These are phyloP conservation scores for Barbarea vulgaris DNA, from an alignment of 345 rosid genomes.

Conservation along the genomic window DNA sequence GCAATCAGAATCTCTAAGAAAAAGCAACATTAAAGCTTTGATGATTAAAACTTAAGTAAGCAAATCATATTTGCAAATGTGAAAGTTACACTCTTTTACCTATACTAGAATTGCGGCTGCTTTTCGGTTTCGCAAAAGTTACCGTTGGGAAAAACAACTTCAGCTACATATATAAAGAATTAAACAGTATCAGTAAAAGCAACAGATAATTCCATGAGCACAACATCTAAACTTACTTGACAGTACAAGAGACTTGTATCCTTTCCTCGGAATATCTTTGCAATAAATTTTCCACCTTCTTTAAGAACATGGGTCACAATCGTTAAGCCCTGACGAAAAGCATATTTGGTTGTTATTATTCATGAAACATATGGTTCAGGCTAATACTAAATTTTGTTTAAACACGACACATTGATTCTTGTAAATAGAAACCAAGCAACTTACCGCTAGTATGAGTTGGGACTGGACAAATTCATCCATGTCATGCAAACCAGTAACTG, in stretches of 20 bases:
- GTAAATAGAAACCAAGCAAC: slow-evolving; percentile 27
- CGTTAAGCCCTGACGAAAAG: slow-evolving; percentile 69
- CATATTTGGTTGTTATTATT: neutral
- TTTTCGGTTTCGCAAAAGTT: slow-evolving; percentile 96
- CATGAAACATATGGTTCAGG: neutral
- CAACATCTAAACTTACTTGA: slow-evolving; percentile 57
- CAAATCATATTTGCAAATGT: slow-evolving; percentile 22
- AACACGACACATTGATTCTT: neutral
- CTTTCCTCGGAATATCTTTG: slow-evolving; percentile 98
- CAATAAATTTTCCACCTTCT: slow-evolving; percentile 90
- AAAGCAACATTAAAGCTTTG: slow-evolving; percentile 15
- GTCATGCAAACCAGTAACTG: slow-evolving; percentile 98
- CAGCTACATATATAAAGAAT: slow-evolving; percentile 55
- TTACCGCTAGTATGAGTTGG: slow-evolving; percentile 91
- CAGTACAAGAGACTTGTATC: slow-evolving; percentile 95
- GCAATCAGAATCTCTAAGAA: slow-evolving; percentile 9
- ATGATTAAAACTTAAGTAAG: slow-evolving; percentile 34
- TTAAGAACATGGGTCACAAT: slow-evolving; percentile 83
- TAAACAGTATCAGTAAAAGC: slow-evolving; percentile 13
- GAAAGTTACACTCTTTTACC: slow-evolving; percentile 49
- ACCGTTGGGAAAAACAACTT: slow-evolving; percentile 88
- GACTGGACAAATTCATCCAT: slow-evolving; percentile 99
- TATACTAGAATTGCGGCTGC: slow-evolving; percentile 99
- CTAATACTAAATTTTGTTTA: neutral
- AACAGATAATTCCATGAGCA: slow-evolving; percentile 3